Base-by-base conservation (phyloP, 1,139 yeast genomes). In the Sugiyamaella sp. region DNA sequence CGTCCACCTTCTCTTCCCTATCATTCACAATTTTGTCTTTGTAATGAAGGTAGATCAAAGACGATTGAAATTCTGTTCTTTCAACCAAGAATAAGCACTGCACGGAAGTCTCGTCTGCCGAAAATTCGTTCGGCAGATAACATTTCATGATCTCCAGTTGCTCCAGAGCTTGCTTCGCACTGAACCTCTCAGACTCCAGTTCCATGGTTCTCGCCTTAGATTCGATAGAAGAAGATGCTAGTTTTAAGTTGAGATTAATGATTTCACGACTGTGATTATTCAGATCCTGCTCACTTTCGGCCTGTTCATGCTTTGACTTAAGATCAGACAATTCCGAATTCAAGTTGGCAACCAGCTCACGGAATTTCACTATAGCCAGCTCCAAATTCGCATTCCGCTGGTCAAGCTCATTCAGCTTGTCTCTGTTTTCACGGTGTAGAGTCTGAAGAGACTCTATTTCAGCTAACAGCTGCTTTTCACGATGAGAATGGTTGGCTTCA, bases 401-500 rank as follows among this genome's bases (percentile, higher is more conserved):
- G 37, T 71, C 71, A n/a, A 75, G 60, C 5, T 69, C 69, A 8
- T 61, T 63, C 6, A 78, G 66, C 4, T 62, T 59, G 16, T 43
- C 55, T 49, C 67, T 69, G 50, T 72, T 74, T 2, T 65, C 63
- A 3, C 62, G 63, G 37, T 74, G 58, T 8, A 68, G 62, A 1
- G 60, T 55, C 50, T 73, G 71, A 10, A 80, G 65, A 0, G 62
- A 59, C 4, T 68, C 67, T n/a, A 85, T 70, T 25, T 82, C 81
- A 3, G 66, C 61, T 24, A 73, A 69, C 21, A 85, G 71, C 48
- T 83, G 85, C n/a, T 64, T 62, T 59, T 85, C 89, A 0, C 82
- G 74, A n/a, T 75, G 77, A 0, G 68, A 56, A 57, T 82, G 87
- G 47, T 74, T 74, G 12, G 75, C 78, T 56, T 86, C 93, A n/a